Evolutionary conservation across 257 asterid genomes (phyloP).

Genomic region (Ajuga chamaepitys): DNA sequence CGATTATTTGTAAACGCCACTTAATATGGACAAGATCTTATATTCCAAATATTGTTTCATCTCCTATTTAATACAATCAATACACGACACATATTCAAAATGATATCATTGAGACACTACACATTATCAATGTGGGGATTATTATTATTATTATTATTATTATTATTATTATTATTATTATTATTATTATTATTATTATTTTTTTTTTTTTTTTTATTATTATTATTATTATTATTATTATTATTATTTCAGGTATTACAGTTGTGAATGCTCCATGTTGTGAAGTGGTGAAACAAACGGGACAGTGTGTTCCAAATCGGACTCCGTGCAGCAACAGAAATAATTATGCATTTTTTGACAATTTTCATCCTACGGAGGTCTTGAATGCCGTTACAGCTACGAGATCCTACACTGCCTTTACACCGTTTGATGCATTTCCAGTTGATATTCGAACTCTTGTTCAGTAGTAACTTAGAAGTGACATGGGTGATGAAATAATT

Average conservation of each 20-base stretch:
- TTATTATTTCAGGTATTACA: slow-evolving; percentile 1
- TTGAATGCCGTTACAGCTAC: neutral
- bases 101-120: no score
- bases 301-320: slow-evolving; percentile 15
- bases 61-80: no score
- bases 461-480: neutral
- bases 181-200: neutral
- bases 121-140: no score
- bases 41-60: no score
- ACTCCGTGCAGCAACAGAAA: slow-evolving; percentile 25
- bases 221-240: no score
- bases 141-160: no score
- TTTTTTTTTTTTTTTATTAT: neutral
- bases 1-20: no score
- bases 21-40: no score
- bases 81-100: no score
- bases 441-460: slow-evolving; percentile 23
- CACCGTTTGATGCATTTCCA: slow-evolving; percentile 29
- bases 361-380: slow-evolving; percentile 24
- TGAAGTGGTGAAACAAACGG: neutral
- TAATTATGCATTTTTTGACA: slow-evolving; percentile 22
- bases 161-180: no score
- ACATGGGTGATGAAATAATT: no score
- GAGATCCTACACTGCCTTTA: slow-evolving; percentile 21
- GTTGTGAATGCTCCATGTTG: slow-evolving; percentile 32